Base-by-base conservation (phyloP, 352 stramenopile species). In the Phytophthora rubi region DNA sequence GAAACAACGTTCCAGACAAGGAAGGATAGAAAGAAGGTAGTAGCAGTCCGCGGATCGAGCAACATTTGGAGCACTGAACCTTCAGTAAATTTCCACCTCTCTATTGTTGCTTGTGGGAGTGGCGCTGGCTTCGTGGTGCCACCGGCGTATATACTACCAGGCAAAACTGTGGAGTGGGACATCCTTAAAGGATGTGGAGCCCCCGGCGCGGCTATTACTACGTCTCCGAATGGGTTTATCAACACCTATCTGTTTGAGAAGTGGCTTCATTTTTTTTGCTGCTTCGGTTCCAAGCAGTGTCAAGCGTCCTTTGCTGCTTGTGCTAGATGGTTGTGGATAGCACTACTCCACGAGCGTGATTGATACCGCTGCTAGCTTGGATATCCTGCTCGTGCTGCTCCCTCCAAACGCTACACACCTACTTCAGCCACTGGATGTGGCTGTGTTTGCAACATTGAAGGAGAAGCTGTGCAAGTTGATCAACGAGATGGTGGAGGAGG, bases 51-150 rank as follows among this genome's bases (percentile, higher is more conserved):
- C 2, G 75, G 75, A 2, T 79, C 71, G 3, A 42, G 3, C 3
- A 79, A 75, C 28, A 64, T 79, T 1, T 82, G 75, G 68, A 49
- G 10, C 8, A 54, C 58, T 13, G 6, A 65, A 3, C 13, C 51
- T 5, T n/a, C 67, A 1, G 26, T 54, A 0, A 65, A 52, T 48
- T 77, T 82, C 21, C 75, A 82, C 48, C 62, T 79, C 32, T 53
- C 71, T 0, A 70, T 79, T 23, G 45, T 82, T 18, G 64, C 65
- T 0, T 80, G 71, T 42, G 65, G 30, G 0, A 75, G 39, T 44
- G 75, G 60, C 10, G 12, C 21, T 18, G 64, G 64, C 1, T 53
- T 65, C 30, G 33, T 68, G 4, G 28, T 82, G 0, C 58, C 60
- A 0, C 67, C 64, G 4, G 37, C 64, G 1, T 77, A 75, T 45